Conservation (phyloP, 2,329 filamentous ascomycete species). For the Talaromyces islandicus region DNA sequence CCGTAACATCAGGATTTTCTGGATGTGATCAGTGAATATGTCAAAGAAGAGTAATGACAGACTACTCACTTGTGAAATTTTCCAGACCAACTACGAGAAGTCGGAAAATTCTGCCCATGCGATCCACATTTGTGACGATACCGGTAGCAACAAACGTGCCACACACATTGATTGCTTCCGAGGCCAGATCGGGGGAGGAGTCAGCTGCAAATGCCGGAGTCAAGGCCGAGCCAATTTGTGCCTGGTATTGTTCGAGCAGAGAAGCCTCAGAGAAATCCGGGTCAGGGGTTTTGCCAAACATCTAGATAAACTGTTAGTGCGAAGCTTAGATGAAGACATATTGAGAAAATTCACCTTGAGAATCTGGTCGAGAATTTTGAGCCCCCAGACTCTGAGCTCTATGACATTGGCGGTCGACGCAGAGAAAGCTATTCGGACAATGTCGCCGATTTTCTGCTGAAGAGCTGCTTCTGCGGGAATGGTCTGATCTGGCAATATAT, state of each 20-base stretch:
- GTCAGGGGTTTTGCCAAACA: slow-evolving; percentile 92
- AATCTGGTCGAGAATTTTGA: slow-evolving; percentile 90
- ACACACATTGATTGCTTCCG: slow-evolving; percentile 94
- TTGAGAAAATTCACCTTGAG: slow-evolving; percentile 53
- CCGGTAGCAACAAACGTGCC: slow-evolving; percentile 97
- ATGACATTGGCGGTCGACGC: slow-evolving; percentile 91
- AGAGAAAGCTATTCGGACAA: slow-evolving; percentile 94
- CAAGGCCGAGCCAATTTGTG: slow-evolving; percentile 92
- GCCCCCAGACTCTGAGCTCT: slow-evolving; percentile 79
- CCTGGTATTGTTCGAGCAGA: slow-evolving; percentile 94
- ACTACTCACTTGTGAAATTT: slow-evolving; percentile 67
- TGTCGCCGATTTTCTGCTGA: slow-evolving; percentile 79
- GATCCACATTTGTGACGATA: slow-evolving; percentile 92
- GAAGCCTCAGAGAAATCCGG: slow-evolving; percentile 97
- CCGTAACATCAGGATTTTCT: slow-evolving; percentile 68
- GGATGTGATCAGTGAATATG: slow-evolving; percentile 8
- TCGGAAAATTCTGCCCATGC: slow-evolving; percentile 98
- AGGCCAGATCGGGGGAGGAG: slow-evolving; percentile 90
- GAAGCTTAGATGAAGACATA: neutral
- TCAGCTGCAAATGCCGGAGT: slow-evolving; percentile 94
- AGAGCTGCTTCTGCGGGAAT: slow-evolving; percentile 71
- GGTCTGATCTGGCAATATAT: slow-evolving; percentile 70
- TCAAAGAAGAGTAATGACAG: neutral
- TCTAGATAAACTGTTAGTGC: slow-evolving; percentile 33
- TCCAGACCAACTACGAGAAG: slow-evolving; percentile 84